phyloP scores from a whole-genome alignment of 106 monocot genomes.

The Acanthochlamys bracteata region DNA sequence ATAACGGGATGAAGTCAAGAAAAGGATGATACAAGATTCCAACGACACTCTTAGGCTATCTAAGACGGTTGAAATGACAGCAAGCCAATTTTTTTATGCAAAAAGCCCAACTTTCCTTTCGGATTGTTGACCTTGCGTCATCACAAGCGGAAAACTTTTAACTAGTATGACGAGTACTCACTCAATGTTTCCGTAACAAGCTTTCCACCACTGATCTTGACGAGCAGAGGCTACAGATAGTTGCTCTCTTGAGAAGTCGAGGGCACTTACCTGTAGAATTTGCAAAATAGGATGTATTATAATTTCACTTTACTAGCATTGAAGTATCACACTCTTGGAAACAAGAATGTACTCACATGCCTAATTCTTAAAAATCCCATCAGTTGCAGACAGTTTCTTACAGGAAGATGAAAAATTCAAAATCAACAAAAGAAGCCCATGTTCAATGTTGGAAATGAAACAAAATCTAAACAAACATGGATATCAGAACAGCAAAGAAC shows the following conservation, averaged over 20 bases:
- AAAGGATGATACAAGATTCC: not conserved
- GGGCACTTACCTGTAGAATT: slow-evolving; percentile 62
- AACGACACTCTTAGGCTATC: not conserved
- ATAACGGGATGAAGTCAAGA: slow-evolving; percentile 5
- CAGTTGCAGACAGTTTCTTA: too few relatives aligned
- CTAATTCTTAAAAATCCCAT: too few relatives aligned
- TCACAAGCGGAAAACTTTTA: not conserved
- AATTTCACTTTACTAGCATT: not conserved
- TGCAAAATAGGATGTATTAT: not conserved
- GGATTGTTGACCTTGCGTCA: not conserved
- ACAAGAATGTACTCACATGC: too few relatives aligned
- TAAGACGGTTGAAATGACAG: not conserved
- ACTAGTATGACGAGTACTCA: slow-evolving; percentile 27
- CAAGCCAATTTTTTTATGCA: not conserved
- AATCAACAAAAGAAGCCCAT: not conserved
- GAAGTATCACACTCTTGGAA: not conserved
- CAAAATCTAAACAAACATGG: not conserved
- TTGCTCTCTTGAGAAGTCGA: slow-evolving; percentile 76
- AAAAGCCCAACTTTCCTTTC: not conserved
- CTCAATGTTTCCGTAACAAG: slow-evolving; percentile 80
- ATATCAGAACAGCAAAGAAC: slow-evolving; percentile 16
- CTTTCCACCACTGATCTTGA: slow-evolving; percentile 49
- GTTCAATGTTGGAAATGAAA: not conserved
- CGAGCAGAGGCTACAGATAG: slow-evolving; percentile 58
- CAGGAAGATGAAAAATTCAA: too few relatives aligned